phyloP scores from a whole-genome alignment of 2,329 filamentous ascomycete genomes.

The Trichoderma arundinaceum region DNA sequence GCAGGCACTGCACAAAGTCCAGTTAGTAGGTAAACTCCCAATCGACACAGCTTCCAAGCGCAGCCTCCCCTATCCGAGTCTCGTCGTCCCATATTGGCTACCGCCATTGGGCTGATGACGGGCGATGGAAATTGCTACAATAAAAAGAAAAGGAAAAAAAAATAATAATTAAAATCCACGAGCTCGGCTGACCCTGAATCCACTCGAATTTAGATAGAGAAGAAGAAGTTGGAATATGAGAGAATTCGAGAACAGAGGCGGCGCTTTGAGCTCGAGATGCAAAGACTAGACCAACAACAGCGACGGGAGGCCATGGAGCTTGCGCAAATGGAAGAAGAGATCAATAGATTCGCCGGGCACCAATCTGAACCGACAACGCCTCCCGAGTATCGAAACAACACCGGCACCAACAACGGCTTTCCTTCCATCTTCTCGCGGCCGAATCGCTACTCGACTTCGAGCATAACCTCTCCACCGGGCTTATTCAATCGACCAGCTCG shows the following conservation, averaged over 20 bases:
- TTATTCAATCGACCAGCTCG: constrained; percentile 74
- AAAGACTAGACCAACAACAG: constrained; percentile 84
- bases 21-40: constrained; percentile 67
- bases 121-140: not conserved
- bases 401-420: constrained; percentile 64
- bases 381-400: constrained; percentile 86
- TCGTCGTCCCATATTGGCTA: not conserved
- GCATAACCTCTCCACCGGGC: constrained; percentile 80
- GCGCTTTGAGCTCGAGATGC: constrained; percentile 90
- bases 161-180: not conserved
- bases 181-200: not conserved
- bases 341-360: constrained; percentile 70
- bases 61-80: constrained; percentile 22
- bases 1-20: constrained; percentile 72
- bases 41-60: not conserved
- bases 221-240: constrained; percentile 92
- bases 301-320: constrained; percentile 83
- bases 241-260: constrained; percentile 86
- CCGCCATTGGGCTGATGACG: not conserved
- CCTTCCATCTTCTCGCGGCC: constrained; percentile 81
- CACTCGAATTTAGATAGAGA: constrained; percentile 72
- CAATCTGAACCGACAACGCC: constrained; percentile 96
- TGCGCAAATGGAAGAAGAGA: constrained; percentile 81
- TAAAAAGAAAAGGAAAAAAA: not conserved
- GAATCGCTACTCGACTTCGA: constrained; percentile 87